Evolutionary conservation across 352 stramenopile species (phyloP).

Genomic region (Pseudoperonospora humuli): DNA sequence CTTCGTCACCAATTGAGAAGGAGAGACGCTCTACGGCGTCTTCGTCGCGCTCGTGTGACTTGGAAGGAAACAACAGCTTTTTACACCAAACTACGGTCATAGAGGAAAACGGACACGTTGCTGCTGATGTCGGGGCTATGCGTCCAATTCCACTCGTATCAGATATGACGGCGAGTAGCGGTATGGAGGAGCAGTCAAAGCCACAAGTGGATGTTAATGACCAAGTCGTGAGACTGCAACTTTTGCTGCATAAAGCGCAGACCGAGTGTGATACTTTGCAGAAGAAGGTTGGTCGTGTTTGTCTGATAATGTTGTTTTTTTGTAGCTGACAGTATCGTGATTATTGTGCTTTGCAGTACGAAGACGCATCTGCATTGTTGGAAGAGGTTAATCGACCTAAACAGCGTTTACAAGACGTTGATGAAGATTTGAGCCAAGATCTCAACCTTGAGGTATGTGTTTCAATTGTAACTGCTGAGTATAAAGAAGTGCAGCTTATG

Average conservation of each 20-base stretch:
- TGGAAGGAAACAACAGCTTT: conserved; percentile 28
- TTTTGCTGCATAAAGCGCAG: conserved; percentile 38
- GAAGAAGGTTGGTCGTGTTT: conserved; percentile 31
- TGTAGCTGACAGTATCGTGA: neutral
- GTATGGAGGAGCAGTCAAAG: conserved; percentile 19
- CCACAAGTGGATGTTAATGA: conserved; percentile 22
- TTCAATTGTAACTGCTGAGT: neutral
- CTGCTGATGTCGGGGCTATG: conserved; percentile 35
- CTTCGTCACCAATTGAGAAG: conserved; percentile 28
- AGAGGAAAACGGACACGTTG: conserved; percentile 28
- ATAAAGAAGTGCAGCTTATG: conserved; percentile 1
- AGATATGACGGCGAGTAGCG: conserved; percentile 6
- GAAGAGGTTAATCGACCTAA: conserved; percentile 52
- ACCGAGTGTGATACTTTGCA: conserved; percentile 34
- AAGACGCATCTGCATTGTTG: conserved; percentile 41
- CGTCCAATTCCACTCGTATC: conserved; percentile 36
- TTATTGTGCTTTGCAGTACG: conserved; percentile 28
- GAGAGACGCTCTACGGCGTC: conserved; percentile 32
- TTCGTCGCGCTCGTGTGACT: conserved; percentile 31
- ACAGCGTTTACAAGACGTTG: conserved; percentile 43
- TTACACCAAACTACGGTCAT: conserved; percentile 24
- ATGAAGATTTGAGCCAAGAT: conserved; percentile 26
- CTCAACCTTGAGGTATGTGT: conserved; percentile 60
- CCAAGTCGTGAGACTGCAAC: conserved; percentile 36
- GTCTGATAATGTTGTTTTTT: neutral